phyloP scores from a whole-genome alignment of 805 yeast genomes.

The Middelhovenomyces tepae region DNA sequence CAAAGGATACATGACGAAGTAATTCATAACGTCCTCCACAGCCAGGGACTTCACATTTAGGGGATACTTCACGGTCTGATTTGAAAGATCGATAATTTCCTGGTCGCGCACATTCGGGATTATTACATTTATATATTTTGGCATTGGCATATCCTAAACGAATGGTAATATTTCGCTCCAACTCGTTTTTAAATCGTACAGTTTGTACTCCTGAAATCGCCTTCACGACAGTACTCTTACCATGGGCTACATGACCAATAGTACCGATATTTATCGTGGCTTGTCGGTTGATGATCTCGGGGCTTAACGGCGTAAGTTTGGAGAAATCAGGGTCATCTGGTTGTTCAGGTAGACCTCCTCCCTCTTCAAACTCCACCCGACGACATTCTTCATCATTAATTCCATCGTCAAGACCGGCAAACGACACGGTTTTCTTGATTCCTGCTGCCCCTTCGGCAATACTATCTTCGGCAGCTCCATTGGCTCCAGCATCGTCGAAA shows the following conservation, averaged over 20 bases:
- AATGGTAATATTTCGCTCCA: constrained; percentile 97
- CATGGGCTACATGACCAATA: constrained; percentile 94
- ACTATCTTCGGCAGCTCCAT: constrained; percentile 24
- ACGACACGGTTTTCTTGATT: constrained; percentile 68
- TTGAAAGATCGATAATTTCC: constrained; percentile 92
- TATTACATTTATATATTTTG: constrained; percentile 88
- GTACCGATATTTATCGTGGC: constrained; percentile 99
- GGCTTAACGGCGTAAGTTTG: constrained; percentile 74
- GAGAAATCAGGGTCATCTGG: constrained; percentile 82
- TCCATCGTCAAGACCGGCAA: constrained; percentile 61
- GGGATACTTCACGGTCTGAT: constrained; percentile 89
- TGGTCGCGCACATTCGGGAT: constrained; percentile 81
- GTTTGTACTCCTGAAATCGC: constrained; percentile 99
- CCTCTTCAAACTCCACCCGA: constrained; percentile 84
- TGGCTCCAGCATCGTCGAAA: constrained; percentile 26
- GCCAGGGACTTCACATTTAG: constrained; percentile 82
- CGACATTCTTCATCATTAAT: constrained; percentile 64
- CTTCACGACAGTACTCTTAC: constrained; percentile 87
- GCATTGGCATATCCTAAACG: constrained; percentile 99
- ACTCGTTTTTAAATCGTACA: constrained; percentile 96
- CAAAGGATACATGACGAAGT: constrained; percentile 95
- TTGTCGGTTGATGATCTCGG: constrained; percentile 91
- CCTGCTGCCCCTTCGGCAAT: constrained; percentile 37
- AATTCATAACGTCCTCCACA: constrained; percentile 83
- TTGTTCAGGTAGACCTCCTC: constrained; percentile 97